phyloP scores from a whole-genome alignment of 73 alveolate genomes.

The Blepharisma japonicum region DNA sequence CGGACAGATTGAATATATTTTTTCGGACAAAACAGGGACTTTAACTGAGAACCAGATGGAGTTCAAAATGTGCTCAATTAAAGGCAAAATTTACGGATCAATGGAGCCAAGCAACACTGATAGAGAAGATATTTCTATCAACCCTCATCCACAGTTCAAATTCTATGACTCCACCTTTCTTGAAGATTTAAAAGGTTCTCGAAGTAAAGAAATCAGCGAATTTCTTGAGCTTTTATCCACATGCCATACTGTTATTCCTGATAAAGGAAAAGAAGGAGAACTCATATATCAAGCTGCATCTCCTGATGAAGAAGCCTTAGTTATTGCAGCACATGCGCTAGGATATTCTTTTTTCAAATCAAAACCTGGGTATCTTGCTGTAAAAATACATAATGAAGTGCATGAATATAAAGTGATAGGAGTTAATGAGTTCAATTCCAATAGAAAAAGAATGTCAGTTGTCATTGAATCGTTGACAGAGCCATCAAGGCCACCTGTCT shows the following conservation, averaged over 20 bases:
- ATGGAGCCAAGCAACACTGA: not conserved
- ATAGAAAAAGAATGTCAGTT: conserved; percentile 90
- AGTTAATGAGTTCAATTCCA: conserved; percentile 76
- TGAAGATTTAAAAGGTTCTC: not conserved
- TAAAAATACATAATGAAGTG: conserved; percentile 27
- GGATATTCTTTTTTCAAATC: conserved; percentile 21
- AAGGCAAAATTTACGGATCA: not conserved
- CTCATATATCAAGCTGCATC: conserved; percentile 12
- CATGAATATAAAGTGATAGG: conserved; percentile 62
- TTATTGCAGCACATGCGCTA: conserved; percentile 26
- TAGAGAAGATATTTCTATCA: not conserved
- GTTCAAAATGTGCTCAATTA: conserved; percentile 15
- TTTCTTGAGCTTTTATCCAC: conserved; percentile 50
- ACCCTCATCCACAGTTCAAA: not conserved
- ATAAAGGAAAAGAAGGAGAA: conserved; percentile 42
- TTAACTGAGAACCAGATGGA: conserved; percentile 20
- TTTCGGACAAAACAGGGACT: conserved; percentile 21
- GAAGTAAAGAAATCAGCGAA: conserved; percentile 20
- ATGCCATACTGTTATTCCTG: conserved; percentile 69
- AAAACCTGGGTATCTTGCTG: not conserved
- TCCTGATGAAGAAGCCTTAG: conserved; percentile 39
- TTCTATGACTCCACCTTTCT: conserved; percentile 10
- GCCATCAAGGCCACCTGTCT: conserved; percentile 20
- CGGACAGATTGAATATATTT: conserved; percentile 17
- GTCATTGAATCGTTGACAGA: conserved; percentile 45